phyloP scores from a whole-genome alignment of 2,329 filamentous ascomycete genomes.

The Coccinonectria pachysandricola region DNA sequence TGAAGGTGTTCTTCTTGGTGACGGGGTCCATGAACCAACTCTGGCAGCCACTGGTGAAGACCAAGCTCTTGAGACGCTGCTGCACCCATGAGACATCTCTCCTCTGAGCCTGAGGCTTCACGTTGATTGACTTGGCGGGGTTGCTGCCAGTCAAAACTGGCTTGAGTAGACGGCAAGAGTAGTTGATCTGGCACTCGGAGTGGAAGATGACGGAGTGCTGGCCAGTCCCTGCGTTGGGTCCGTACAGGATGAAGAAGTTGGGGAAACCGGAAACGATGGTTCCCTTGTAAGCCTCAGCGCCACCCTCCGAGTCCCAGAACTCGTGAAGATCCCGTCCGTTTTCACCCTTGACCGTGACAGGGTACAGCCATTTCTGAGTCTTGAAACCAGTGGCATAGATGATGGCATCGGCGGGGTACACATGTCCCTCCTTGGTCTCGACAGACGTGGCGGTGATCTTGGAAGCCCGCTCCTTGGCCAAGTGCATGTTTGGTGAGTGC shows the following conservation, averaged over 20 bases:
- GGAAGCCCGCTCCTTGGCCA: conserved; percentile 1
- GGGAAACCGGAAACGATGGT: conserved; percentile 2
- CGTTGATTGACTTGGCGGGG: conserved; percentile 2
- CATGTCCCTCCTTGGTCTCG: background rate
- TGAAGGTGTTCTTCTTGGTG: conserved; percentile 3
- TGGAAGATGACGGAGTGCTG: conserved; percentile 5
- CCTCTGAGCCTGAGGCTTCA: conserved; percentile 3
- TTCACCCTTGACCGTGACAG: conserved; percentile 1
- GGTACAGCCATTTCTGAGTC: conserved; percentile 4
- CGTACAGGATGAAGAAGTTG: conserved; percentile 4
- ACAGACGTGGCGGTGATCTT: background rate
- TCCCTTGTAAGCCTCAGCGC: conserved; percentile 4
- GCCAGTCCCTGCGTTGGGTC: conserved; percentile 2
- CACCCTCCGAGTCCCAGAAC: conserved; percentile 2
- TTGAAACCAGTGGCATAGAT: conserved; percentile 2
- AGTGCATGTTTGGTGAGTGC: conserved; percentile 3
- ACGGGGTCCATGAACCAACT: conserved; percentile 4
- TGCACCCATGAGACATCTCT: conserved; percentile 3
- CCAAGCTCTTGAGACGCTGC: background rate
- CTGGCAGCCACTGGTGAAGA: conserved; percentile 5
- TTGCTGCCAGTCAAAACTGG: conserved; percentile 1
- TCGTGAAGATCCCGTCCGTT: conserved; percentile 3
- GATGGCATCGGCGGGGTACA: conserved; percentile 2
- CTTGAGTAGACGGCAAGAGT: conserved; percentile 2
- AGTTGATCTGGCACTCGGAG: conserved; percentile 5